Base-by-base conservation (phyloP, 768 basidiomycete species). In the Amanita brunnescens region DNA sequence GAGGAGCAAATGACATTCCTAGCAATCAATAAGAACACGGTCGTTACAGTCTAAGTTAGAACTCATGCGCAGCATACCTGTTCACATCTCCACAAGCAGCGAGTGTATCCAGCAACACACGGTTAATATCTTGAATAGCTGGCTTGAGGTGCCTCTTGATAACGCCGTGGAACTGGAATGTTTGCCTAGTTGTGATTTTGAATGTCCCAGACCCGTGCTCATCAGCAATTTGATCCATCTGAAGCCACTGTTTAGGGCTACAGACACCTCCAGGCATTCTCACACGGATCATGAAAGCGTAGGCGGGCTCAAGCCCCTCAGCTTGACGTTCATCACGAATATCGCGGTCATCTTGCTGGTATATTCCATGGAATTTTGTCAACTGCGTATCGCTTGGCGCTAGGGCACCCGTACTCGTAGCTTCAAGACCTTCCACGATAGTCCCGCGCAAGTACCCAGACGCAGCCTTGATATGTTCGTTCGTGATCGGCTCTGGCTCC, bases 91-190 rank as follows among this genome's bases (percentile, higher is more conserved):
- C 96, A 63, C 96, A 98, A 20, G 96, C 96, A 44, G 95, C 96
- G 54, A 99, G 81, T 2, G 96, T 97, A 67, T 99, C 96, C 53
- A 99, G 74, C 58, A 97, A 62, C 20, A 77, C 83, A 46, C 83
- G 77, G 70, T 99, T 99, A 66, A 98, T 98, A 49, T 83, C 91
- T 70, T 96, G 94, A 56, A 99, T 97, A 14, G 93, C 89, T 26
- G 89, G 85, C 70, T 98, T 98, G 66, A 99, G 69, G 65, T 99
- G 92, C 56, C 79, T 79, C 75, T 99, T 99, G 73, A 99, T 91
- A 59, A 99, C 90, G 51, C 96, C 96, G 67, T 99, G 96, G 78
- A 96, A 98, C 70, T 99, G 96, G 85, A 98, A 99, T 8, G 96
- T 99, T 66, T 92, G 83, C 55, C 96, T 78, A 30, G 96, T 99